Base-by-base conservation (phyloP, 192 early-diverging fungal genomes). In the Coemansia sp. region DNA sequence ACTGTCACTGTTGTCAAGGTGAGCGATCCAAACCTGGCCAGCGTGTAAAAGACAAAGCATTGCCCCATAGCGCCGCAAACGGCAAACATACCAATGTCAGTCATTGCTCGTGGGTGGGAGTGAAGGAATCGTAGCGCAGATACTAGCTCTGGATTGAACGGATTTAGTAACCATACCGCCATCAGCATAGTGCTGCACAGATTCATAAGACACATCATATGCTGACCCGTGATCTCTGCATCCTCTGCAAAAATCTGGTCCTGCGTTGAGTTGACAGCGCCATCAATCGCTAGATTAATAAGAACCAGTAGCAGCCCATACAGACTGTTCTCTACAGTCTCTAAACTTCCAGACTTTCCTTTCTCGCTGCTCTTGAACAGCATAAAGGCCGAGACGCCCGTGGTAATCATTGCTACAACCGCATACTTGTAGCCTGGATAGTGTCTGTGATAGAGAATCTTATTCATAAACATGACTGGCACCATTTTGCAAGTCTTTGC, bases 131-230 rank as follows among this genome's bases (percentile, higher is more conserved):
- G 59, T 2, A 94, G 24, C 4, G 96, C 97, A 24, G 68, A 70
- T 4, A 61, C 49, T 8, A 98, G 79, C 77, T 99, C 97, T 31
- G 82, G 68, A 41, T 86, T 93, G 70, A 74, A 90, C 38, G 93
- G 92, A 54, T 89, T 85, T 26, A 91, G 51, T 22, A 98, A 83
- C 83, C 90, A 99, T 48, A 62, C 23, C 7, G 75, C 54, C 85
- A 94, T 95, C 56, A 90, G 76, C 7, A 82, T n/a, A 0, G 88
- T 83, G 50, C 90, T 88, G 75, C 90, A 87, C 21, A 89, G 62
- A 72, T 98, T 99, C 94, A 99, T 95, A 68, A 84, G 91, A 58
- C 93, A 88, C 97, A 99, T 99, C 95, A 99, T 97, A 51, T 92
- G 90, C 69, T 93, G 88, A 25, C 94, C 94, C 0, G 88, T 83